These are phyloP conservation scores for Combretum micranthum DNA, from an alignment of 345 rosid species.

Conservation along the genomic window DNA sequence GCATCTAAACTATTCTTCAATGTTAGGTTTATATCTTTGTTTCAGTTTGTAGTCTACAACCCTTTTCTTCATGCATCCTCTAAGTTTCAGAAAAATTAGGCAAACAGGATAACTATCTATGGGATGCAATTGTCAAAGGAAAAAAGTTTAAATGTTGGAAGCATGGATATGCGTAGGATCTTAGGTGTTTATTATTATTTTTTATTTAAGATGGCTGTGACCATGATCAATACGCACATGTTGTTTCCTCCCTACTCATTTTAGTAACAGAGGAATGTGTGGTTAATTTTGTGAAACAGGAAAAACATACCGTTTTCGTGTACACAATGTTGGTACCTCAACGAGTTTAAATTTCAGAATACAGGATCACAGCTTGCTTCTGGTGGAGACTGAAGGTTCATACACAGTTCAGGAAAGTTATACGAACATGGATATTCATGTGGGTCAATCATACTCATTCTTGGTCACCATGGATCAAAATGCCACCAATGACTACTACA, in stretches of 20 bases:
- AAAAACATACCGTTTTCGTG: constrained; percentile 74
- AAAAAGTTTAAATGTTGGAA: no score
- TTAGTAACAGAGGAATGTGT: constrained; percentile 7
- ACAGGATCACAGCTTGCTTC: constrained; percentile 78
- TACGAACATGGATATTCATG: constrained; percentile 80
- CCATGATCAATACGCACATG: background rate
- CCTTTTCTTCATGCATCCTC: no score
- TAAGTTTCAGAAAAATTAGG: no score
- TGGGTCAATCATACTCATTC: constrained; percentile 90
- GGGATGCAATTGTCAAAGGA: no score
- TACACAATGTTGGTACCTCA: constrained; percentile 79
- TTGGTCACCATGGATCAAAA: constrained; percentile 87
- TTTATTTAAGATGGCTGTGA: no score
- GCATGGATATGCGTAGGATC: no score
- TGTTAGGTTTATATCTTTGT: no score
- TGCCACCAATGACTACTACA: constrained; percentile 74
- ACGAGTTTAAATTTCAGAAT: constrained; percentile 89
- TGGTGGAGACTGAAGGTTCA: constrained; percentile 94
- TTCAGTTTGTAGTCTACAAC: no score
- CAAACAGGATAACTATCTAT: no score
- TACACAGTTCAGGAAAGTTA: constrained; percentile 81
- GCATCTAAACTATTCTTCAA: no score
- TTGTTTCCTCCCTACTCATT: constrained; percentile 1
- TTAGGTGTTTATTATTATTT: no score
- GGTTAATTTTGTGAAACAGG: constrained; percentile 34